Base-by-base conservation (phyloP, 116 monocot species). In the Cymodocea nodosa region DNA sequence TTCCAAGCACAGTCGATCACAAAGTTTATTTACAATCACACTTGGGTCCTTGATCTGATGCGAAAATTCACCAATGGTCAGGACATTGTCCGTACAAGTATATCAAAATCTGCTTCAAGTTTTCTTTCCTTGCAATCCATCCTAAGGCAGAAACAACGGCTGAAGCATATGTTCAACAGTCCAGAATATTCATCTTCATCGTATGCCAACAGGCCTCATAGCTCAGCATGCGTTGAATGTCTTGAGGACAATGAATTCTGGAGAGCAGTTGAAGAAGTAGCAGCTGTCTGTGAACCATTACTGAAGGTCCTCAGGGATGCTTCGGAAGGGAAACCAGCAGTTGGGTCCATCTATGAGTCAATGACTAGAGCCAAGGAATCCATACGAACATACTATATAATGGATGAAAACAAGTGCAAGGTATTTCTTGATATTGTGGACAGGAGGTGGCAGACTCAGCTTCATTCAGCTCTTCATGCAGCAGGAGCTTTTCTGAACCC, bases 301-400 rank as follows among this genome's bases (percentile, higher is more conserved):
- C 20, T 95, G 74, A 95, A 83, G 64, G 84, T 95, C 22, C 35
- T 87, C 69, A 87, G 95, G 59, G 95, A 95, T 75, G 87, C 90
- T 60, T 87, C 87, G 2, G 87, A 81, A 64, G 78, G 90, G 25
- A 95, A 87, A 73, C 78, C 85, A 22, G 90, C 85, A 49, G 81
- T 90, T 18, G 95, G 90, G 15, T 83, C 77, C 37, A 82, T 95
- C 54, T 95, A 90, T 55, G 95, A 90, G 63, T 87, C 79, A 10
- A 95, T 90, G 87, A 87, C 81, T 2, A 95, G 74, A 68, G 87
- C 82, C 14, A 95, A 83, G 62, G 95, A 95, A n/a, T 90, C 87
- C 16, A 85, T 95, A 54, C 72, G 95, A 53, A 90, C 90, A 17
- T 95, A 90, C 73, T 90, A 90, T 71, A 95, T 95, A 75, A 90